These are phyloP conservation scores for Termitomyces sp. DNA, from an alignment of 768 basidiomycete species.

Conservation along the genomic window DNA sequence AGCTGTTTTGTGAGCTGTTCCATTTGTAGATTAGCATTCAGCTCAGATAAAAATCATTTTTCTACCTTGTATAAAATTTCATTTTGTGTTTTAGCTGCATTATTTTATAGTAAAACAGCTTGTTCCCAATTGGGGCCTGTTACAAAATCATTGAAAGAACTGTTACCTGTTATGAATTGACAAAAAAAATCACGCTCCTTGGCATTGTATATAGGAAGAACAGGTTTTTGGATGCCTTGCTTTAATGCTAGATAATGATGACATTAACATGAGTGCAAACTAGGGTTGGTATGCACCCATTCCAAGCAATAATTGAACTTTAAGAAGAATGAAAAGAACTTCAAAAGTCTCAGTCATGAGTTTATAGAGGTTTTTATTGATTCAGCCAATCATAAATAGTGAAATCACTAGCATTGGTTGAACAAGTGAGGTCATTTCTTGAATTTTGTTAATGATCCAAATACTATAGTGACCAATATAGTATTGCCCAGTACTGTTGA, in stretches of 20 bases:
- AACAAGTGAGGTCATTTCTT: background rate
- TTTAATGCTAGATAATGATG: background rate
- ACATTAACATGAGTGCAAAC: background rate
- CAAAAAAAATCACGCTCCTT: background rate
- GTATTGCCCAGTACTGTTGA: conserved; percentile 14
- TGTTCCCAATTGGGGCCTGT: background rate
- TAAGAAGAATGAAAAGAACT: conserved; percentile 3
- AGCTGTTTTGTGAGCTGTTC: background rate
- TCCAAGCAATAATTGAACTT: background rate
- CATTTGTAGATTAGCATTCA: background rate
- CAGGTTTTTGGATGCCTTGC: background rate
- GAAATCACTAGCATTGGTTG: background rate
- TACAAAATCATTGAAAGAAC: background rate
- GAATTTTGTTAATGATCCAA: conserved; percentile 14
- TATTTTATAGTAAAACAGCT: background rate
- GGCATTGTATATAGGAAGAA: background rate
- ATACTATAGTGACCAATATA: conserved; percentile 17
- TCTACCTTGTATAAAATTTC: background rate
- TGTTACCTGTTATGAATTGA: background rate
- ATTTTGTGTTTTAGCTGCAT: background rate
- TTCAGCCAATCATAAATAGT: conserved; percentile 1
- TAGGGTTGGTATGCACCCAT: background rate
- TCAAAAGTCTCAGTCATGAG: background rate
- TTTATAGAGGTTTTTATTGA: conserved; percentile 5
- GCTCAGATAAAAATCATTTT: background rate